A percentile compares a stretch with the other conserved stretches of the same genome.
phyloP scores from a whole-genome alignment of 805 yeast species.

The Candida fluviatilis region DNA sequence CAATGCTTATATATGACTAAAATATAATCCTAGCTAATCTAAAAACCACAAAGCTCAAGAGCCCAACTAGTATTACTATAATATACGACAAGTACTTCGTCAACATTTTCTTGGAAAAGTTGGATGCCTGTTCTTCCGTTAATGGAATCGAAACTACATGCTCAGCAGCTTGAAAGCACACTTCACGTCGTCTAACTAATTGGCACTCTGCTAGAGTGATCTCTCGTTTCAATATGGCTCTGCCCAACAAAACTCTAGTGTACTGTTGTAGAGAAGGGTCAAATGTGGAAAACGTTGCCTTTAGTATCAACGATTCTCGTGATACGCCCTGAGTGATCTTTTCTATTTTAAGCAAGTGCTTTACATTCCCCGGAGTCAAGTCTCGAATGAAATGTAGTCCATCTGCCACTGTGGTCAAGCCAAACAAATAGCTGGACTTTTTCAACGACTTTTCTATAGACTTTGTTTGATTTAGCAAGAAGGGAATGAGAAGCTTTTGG shows the following conservation, averaged over 20 bases:
- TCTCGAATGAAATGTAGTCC: conserved; percentile 16
- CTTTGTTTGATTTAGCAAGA: conserved; percentile 28
- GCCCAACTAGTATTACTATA: conserved; percentile 19
- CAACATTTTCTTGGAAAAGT: conserved; percentile 17
- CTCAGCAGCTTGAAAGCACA: conserved; percentile 40
- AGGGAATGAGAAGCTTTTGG: conserved; percentile 33
- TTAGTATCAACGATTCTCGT: conserved; percentile 27
- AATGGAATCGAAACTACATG: conserved; percentile 40
- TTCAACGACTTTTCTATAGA: conserved; percentile 21
- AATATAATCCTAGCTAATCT: conserved; percentile 22
- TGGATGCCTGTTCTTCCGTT: conserved; percentile 26
- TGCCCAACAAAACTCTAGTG: conserved; percentile 34
- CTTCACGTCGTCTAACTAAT: conserved; percentile 31
- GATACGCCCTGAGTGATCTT: conserved; percentile 36
- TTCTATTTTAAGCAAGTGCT: conserved; percentile 32
- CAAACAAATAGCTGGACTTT: conserved; percentile 23
- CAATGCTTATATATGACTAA: too few relatives aligned
- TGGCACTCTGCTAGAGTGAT: conserved; percentile 25
- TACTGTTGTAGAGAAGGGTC: conserved; percentile 34
- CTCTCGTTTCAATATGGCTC: conserved; percentile 35
- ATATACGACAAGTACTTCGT: conserved; percentile 21
- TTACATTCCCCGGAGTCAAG: conserved; percentile 18
- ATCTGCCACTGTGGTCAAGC: conserved; percentile 29
- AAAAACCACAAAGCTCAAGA: conserved; percentile 22
- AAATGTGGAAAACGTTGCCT: conserved; percentile 25